These are phyloP conservation scores for Astrocystis sublimbata DNA, from an alignment of 495 filamentous ascomycete genomes.

Conservation along the genomic window DNA sequence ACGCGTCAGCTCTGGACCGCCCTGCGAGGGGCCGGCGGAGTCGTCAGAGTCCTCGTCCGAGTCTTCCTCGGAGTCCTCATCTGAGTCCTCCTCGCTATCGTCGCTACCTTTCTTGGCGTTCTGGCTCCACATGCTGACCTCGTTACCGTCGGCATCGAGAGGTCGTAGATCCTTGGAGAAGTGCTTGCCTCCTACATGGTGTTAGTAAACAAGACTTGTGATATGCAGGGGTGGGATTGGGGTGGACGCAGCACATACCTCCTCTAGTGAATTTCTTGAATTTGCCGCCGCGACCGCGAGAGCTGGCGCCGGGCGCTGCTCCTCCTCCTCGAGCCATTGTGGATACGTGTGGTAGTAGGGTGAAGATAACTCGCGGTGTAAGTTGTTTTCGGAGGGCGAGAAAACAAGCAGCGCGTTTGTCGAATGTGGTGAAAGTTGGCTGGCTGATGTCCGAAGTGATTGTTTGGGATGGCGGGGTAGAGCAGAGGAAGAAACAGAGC, in stretches of 20 bases:
- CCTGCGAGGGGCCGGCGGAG: constrained; percentile 29
- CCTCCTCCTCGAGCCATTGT: constrained; percentile 63
- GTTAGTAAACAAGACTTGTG: constrained; percentile 1
- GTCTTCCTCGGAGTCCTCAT: constrained; percentile 44
- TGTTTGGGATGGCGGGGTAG: neutral
- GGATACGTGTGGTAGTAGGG: neutral
- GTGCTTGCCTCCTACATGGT: constrained; percentile 78
- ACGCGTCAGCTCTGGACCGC: constrained; percentile 62
- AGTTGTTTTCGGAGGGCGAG: constrained; percentile 15
- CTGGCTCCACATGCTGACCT: constrained; percentile 69
- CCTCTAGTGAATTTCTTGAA: constrained; percentile 91
- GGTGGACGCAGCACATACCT: constrained; percentile 56
- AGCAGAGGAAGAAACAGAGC: neutral
- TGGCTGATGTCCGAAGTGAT: neutral
- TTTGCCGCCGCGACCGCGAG: constrained; percentile 83
- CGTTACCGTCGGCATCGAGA: constrained; percentile 80
- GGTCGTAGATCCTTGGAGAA: constrained; percentile 89
- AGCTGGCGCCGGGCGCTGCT: constrained; percentile 42
- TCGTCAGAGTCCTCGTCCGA: constrained; percentile 39
- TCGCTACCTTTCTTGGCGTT: constrained; percentile 45
- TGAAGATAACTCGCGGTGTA: neutral
- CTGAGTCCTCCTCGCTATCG: constrained; percentile 47
- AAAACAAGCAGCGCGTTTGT: neutral
- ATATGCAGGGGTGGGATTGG: neutral
- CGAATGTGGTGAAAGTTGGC: neutral